A percentile compares a stretch with the other conserved stretches of the same genome.
phyloP scores from a whole-genome alignment of 768 basidiomycete species.

The Tylopilus intermedius region DNA sequence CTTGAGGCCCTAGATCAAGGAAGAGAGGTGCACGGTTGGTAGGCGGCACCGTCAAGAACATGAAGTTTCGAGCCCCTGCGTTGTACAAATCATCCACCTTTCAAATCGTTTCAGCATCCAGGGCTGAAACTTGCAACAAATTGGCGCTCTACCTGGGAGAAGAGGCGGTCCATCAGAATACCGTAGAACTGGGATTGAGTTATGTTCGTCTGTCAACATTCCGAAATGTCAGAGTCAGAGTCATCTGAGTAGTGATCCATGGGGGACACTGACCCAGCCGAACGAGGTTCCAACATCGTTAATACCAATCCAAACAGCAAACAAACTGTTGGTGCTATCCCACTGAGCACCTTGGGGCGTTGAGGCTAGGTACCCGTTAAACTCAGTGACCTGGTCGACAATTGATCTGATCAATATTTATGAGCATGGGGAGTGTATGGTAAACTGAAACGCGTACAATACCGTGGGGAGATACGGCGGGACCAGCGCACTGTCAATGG shows the following conservation, averaged over 20 bases:
- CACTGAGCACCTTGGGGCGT: too few relatives aligned
- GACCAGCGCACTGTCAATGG: too few relatives aligned
- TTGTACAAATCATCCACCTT: constrained; percentile 21
- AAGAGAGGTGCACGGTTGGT: constrained; percentile 55
- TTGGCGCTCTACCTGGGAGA: constrained; percentile 22
- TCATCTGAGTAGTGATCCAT: not conserved
- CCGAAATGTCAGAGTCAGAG: not conserved
- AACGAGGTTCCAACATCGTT: constrained; percentile 46
- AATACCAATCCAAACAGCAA: constrained; percentile 40
- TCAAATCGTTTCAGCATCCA: not conserved
- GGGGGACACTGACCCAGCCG: constrained; percentile 11
- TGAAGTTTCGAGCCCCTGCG: constrained; percentile 55
- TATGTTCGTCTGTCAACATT: constrained; percentile 20
- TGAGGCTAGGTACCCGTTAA: too few relatives aligned
- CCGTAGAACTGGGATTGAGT: constrained; percentile 22
- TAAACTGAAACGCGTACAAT: too few relatives aligned
- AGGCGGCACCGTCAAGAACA: constrained; percentile 60
- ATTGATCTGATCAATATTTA: too few relatives aligned
- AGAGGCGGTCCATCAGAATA: constrained; percentile 15
- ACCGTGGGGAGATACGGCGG: too few relatives aligned
- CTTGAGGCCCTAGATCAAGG: constrained; percentile 32
- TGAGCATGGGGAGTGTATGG: too few relatives aligned
- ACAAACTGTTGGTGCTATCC: too few relatives aligned
- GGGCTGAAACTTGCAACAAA: not conserved
- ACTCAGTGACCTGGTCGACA: too few relatives aligned